These are phyloP conservation scores for Penicillium hordei DNA, from an alignment of 2,329 filamentous ascomycete genomes.

Conservation along the genomic window DNA sequence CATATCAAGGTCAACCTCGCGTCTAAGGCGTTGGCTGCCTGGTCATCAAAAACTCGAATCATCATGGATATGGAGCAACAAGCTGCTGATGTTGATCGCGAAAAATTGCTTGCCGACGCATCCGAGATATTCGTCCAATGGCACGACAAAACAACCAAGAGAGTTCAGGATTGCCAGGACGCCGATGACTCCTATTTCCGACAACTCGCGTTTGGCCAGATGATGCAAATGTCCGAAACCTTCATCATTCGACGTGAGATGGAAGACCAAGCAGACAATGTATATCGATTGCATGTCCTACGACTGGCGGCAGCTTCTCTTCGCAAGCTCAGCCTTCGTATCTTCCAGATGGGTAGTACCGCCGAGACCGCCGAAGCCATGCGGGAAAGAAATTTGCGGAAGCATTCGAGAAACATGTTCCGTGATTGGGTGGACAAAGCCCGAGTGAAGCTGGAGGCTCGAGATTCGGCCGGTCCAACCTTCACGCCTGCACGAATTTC, in stretches of 20 bases:
- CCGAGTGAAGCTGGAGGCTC: slow-evolving; percentile 30
- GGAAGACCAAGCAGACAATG: slow-evolving; percentile 47
- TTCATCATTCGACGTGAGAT: slow-evolving; percentile 36
- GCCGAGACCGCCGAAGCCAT: slow-evolving; percentile 55
- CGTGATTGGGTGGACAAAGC: slow-evolving; percentile 55
- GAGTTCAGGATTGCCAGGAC: slow-evolving; percentile 36
- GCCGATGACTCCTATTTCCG: slow-evolving; percentile 41
- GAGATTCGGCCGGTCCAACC: slow-evolving; percentile 32
- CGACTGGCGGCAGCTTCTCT: slow-evolving; percentile 49
- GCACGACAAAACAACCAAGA: slow-evolving; percentile 42
- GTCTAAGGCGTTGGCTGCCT: slow-evolving; percentile 40
- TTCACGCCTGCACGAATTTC: slow-evolving; percentile 28
- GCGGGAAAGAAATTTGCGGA: slow-evolving; percentile 53
- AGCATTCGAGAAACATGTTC: slow-evolving; percentile 57
- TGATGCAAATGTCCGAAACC: slow-evolving; percentile 40
- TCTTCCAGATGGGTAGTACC: slow-evolving; percentile 55
- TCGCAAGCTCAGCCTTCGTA: slow-evolving; percentile 58
- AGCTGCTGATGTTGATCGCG: slow-evolving; percentile 39
- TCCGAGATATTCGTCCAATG: slow-evolving; percentile 44
- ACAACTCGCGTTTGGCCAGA: slow-evolving; percentile 39
- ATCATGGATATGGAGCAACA: slow-evolving; percentile 41
- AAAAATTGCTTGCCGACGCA: slow-evolving; percentile 35
- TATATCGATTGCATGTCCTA: slow-evolving; percentile 50
- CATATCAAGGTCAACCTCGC: slow-evolving; percentile 57
- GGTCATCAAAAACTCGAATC: slow-evolving; percentile 37